A percentile compares a stretch with the other conserved stretches of the same genome.
Conservation (phyloP, 371 early-diverging fungal species). For the Mortierella polycephala region DNA sequence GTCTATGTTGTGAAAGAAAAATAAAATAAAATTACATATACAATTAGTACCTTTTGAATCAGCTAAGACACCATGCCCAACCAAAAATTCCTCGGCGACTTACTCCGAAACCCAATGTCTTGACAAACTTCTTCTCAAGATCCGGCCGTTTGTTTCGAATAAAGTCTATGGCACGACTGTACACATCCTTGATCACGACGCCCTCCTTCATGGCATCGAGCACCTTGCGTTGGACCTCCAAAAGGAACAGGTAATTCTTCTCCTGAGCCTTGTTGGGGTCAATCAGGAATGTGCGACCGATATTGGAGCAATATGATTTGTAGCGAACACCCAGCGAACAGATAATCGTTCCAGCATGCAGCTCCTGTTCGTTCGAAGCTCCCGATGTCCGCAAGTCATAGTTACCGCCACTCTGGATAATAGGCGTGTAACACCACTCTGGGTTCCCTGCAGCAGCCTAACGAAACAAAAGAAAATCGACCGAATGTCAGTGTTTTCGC, state of each 20-base stretch:
- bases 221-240: slow-evolving; percentile 84
- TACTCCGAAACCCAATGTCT: slow-evolving; percentile 90
- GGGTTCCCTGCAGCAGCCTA: slow-evolving; percentile 59
- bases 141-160: slow-evolving; percentile 87
- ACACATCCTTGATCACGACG: slow-evolving; percentile 80
- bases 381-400: slow-evolving; percentile 92
- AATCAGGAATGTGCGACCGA: slow-evolving; percentile 93
- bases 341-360: slow-evolving; percentile 91
- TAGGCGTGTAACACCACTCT: slow-evolving; percentile 96
- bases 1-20: slow-evolving; percentile 56
- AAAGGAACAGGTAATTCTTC: slow-evolving; percentile 89
- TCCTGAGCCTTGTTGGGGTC: slow-evolving; percentile 92
- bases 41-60: background rate
- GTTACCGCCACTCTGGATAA: slow-evolving; percentile 96
- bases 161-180: slow-evolving; percentile 72
- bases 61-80: background rate
- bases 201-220: slow-evolving; percentile 82
- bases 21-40: background rate
- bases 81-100: slow-evolving; percentile 5
- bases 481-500: background rate
- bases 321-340: slow-evolving; percentile 95
- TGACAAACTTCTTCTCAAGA: slow-evolving; percentile 82
- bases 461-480: too few relatives aligned
- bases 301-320: slow-evolving; percentile 92
- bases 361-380: slow-evolving; percentile 70